phyloP scores from a whole-genome alignment of 768 basidiomycete species.

The Vishniacozyma victoriae region DNA sequence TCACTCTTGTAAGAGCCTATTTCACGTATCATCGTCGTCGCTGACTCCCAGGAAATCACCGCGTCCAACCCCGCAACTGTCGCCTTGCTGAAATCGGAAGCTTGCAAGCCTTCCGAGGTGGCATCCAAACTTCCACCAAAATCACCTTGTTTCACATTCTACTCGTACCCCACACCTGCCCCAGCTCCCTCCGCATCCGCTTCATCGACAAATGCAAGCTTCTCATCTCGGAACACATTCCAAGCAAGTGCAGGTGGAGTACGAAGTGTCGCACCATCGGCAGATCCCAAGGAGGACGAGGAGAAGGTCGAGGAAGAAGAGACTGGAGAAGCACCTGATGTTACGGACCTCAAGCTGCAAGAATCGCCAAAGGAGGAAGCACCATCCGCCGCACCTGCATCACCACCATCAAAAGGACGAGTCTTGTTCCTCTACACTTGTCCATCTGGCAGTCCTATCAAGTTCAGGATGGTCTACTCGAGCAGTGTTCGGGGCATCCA shows the following conservation, averaged over 20 bases:
- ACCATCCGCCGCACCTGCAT: slow-evolving; percentile 4
- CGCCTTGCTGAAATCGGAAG: slow-evolving; percentile 22
- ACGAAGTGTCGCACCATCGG: slow-evolving; percentile 14
- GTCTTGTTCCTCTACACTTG: slow-evolving; percentile 86
- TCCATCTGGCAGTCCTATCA: slow-evolving; percentile 71
- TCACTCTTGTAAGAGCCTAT: slow-evolving; percentile 57
- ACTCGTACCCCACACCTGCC: slow-evolving; percentile 40
- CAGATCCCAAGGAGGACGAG: slow-evolving; percentile 4
- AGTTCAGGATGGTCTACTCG: slow-evolving; percentile 83
- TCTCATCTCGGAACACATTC: slow-evolving; percentile 26
- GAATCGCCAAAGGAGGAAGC: too few relatives aligned
- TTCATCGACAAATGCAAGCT: background rate
- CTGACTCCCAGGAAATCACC: slow-evolving; percentile 28
- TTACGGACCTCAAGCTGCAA: background rate
- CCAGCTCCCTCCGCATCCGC: slow-evolving; percentile 9
- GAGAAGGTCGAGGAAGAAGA: slow-evolving; percentile 4
- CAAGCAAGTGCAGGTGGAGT: slow-evolving; percentile 31
- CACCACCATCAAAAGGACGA: slow-evolving; percentile 19
- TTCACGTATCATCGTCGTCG: background rate
- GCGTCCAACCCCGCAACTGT: slow-evolving; percentile 12
- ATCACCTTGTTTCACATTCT: slow-evolving; percentile 43
- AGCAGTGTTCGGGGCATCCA: slow-evolving; percentile 60
- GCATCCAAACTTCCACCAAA: slow-evolving; percentile 33
- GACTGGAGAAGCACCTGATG: background rate
- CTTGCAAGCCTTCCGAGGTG: slow-evolving; percentile 32